Percentiles rank a stretch among this genome's conserved stretches.
Evolutionary conservation across 1,284 basidiomycete species (phyloP).

Genomic region (Papiliotrema flavescens): DNA sequence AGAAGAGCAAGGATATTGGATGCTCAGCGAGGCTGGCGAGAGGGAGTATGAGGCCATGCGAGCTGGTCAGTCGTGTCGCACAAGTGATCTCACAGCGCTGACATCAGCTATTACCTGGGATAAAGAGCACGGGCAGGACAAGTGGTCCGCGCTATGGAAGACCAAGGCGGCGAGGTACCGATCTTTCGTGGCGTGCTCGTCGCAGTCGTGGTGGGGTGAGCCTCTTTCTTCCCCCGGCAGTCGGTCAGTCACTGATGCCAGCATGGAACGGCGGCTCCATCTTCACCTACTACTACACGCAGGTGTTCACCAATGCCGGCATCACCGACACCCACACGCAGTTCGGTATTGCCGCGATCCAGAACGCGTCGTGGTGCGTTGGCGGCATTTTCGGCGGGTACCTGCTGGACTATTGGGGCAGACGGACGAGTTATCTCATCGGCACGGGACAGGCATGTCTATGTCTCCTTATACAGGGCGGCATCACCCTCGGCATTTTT

Average conservation of each 20-base stretch:
- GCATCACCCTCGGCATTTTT: constrained; percentile 21
- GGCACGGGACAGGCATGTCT: constrained; percentile 20
- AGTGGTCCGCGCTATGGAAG: constrained; percentile 24
- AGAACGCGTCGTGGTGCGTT: constrained; percentile 27
- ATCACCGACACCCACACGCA: constrained; percentile 25
- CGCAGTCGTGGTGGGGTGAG: constrained; percentile 24
- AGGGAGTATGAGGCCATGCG: constrained; percentile 21
- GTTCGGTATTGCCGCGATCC: constrained; percentile 25
- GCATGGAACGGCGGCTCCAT: constrained; percentile 17
- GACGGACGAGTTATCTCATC: constrained; percentile 25
- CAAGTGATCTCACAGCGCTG: not conserved
- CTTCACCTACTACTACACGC: constrained; percentile 28
- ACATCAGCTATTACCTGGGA: constrained; percentile 24
- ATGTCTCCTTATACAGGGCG: constrained; percentile 22
- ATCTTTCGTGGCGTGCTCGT: constrained; percentile 24
- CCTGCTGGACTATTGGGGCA: constrained; percentile 23
- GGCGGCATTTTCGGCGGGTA: constrained; percentile 27
- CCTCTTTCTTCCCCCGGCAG: not conserved
- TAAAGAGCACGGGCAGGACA: constrained; percentile 24
- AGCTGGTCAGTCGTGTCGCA: constrained; percentile 13
- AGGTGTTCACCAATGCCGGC: constrained; percentile 20
- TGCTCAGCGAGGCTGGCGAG: constrained; percentile 19
- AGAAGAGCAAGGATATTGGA: constrained; percentile 11
- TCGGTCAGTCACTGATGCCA: not conserved
- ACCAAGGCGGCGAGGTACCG: constrained; percentile 22